phyloP scores from a whole-genome alignment of 441 rosid species.

The Adansonia gregorii region DNA sequence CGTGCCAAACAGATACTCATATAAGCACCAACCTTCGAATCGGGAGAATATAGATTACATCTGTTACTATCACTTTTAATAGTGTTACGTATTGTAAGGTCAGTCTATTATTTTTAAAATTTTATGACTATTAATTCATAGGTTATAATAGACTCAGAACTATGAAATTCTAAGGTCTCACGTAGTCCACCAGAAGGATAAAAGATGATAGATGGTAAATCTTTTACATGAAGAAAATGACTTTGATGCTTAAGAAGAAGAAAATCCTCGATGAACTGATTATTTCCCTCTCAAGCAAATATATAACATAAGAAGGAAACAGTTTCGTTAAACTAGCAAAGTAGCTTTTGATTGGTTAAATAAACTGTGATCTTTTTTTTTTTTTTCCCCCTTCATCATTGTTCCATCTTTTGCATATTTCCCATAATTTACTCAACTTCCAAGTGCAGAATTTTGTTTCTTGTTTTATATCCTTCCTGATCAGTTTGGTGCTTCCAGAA shows the following conservation, averaged over 20 bases:
- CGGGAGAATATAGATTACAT: background rate
- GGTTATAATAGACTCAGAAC: background rate
- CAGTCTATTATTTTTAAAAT: background rate
- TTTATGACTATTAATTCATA: background rate
- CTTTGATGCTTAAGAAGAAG: background rate
- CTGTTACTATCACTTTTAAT: background rate
- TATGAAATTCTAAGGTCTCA: background rate
- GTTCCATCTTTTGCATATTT: background rate
- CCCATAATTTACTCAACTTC: background rate
- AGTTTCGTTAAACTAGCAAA: background rate
- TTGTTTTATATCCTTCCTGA: background rate
- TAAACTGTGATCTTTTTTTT: background rate
- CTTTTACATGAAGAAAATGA: too few species aligned
- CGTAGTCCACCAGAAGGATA: too few species aligned
- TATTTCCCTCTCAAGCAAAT: background rate
- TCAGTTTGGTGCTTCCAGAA: conserved; percentile 2
- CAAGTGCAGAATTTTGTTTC: background rate
- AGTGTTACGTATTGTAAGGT: background rate
- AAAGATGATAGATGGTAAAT: too few species aligned
- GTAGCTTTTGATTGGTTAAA: background rate
- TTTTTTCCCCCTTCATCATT: background rate
- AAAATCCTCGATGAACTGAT: background rate
- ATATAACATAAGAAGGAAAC: background rate
- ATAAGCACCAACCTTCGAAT: too few species aligned
- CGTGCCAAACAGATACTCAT: too few species aligned